A percentile compares a stretch with the other conserved stretches of the same genome.
Conservation (phyloP, 345 rosid species). For the Lepidium didymum region DNA sequence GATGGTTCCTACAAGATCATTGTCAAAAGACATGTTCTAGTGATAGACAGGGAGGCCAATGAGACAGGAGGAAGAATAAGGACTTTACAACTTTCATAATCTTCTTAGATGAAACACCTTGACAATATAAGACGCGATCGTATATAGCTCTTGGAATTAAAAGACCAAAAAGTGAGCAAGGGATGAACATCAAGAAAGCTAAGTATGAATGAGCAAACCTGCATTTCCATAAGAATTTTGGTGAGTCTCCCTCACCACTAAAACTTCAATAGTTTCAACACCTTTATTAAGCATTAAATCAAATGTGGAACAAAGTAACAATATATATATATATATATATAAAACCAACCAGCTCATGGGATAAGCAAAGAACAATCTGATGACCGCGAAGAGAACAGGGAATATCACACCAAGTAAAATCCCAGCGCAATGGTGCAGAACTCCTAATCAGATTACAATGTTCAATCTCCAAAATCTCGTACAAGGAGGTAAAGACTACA, state of each 20-base stretch:
- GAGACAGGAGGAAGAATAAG: slow-evolving; percentile 9
- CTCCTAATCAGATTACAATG: slow-evolving; percentile 46
- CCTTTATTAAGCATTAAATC: neutral
- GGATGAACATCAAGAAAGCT: slow-evolving; percentile 83
- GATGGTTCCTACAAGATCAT: slow-evolving; percentile 51
- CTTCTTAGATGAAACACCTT: slow-evolving; percentile 49
- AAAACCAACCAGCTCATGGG: slow-evolving; percentile 83
- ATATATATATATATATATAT: too few relatives aligned
- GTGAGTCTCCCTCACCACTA: neutral
- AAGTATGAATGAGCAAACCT: slow-evolving; percentile 92
- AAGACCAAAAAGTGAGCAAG: slow-evolving; percentile 72
- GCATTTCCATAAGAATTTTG: slow-evolving; percentile 29
- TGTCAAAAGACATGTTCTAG: slow-evolving; percentile 7
- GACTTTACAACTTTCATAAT: slow-evolving; percentile 58
- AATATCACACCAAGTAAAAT: slow-evolving; percentile 56
- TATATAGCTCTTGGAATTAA: slow-evolving; percentile 62
- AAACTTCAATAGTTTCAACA: neutral
- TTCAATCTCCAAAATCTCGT: slow-evolving; percentile 1
- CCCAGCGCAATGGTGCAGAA: slow-evolving; percentile 60
- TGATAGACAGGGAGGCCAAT: neutral
- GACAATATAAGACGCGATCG: slow-evolving; percentile 45
- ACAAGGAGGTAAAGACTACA: neutral
- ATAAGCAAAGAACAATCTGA: slow-evolving; percentile 59
- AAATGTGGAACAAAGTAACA: neutral
- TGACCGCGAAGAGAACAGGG: slow-evolving; percentile 62